Evolutionary conservation across 2,329 filamentous ascomycete genomes (phyloP), one percentile per base, ranked within the genome.

Genomic region (Xylaria sp.): DNA sequence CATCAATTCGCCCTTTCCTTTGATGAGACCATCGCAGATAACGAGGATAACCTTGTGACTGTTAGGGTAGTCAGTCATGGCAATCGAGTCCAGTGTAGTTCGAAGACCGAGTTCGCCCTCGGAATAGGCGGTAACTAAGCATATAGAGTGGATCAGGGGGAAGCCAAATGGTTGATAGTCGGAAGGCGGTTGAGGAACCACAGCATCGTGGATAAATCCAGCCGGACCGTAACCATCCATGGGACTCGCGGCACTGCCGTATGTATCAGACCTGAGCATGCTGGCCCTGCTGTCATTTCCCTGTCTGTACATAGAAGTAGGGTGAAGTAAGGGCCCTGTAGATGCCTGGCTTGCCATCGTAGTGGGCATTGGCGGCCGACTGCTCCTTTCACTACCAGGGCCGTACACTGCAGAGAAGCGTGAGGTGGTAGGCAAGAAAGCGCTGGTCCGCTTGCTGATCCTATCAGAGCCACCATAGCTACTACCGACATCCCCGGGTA

Each of bases 141-240:
- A 98, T 77, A 99, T 94, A 0, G 93, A 87, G 80, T 99, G 96
- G 55, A 94, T 96, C 72, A 99, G 84, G 15, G 97, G 96, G 79
- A 93, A 99, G 0, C 95, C 96, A 78, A 97, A 98, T 0, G 96
- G 96, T 82, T 97, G 94, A 91, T 94, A 99, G 80, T 99, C 96
- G 2, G 94, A 90, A 9, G 96, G 96, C 43, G 96, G 96, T 77
- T 99, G 96, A 34, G 97, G 95, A 56, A 99, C 94, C 46, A 99
- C 96, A 45, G 93, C 87, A 79, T 97, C 94, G 78, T 98, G 95
- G 64, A 98, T 97, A 79, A 97, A 97, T n/a, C 94, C 95, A 39
- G 93, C 90, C 8, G 95, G 93, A 7, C 94, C 94, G 45, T 91
- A 88, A 0, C 90, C 91, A 57, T 95, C 93, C 12, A 86, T 80